Evolutionary conservation across 2,329 filamentous ascomycete genomes (phyloP).

Genomic region (Stagonosporopsis cucurbitacearum): DNA sequence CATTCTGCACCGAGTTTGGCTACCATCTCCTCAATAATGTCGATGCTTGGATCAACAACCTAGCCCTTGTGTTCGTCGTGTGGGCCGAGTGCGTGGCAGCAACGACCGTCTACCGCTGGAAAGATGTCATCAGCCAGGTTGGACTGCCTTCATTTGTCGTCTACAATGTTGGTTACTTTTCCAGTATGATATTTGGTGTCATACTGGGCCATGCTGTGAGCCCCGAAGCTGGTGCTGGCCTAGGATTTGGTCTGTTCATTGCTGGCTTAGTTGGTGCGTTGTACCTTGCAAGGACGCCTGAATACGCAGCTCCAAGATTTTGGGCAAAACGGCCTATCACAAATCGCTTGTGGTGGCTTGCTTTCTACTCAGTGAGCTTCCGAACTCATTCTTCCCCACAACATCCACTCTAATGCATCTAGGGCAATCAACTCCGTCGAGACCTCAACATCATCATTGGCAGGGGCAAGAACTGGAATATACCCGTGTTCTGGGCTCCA

Average conservation of each 20-base stretch:
- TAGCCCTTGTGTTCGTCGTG: constrained; percentile 55
- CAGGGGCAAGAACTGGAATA: constrained; percentile 59
- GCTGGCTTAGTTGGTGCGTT: constrained; percentile 46
- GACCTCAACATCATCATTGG: constrained; percentile 55
- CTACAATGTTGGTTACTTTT: constrained; percentile 58
- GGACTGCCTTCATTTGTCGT: constrained; percentile 50
- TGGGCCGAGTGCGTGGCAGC: constrained; percentile 57
- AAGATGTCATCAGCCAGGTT: constrained; percentile 52
- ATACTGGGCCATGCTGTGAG: constrained; percentile 53
- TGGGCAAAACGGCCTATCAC: constrained; percentile 38
- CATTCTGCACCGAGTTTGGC: constrained; percentile 62
- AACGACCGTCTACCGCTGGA: constrained; percentile 59
- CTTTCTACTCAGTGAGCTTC: constrained; percentile 59
- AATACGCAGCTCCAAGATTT: constrained; percentile 48
- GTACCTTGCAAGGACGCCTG: constrained; percentile 51
- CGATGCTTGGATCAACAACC: constrained; percentile 61
- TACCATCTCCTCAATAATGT: constrained; percentile 59
- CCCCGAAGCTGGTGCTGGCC: constrained; percentile 52
- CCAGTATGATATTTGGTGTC: constrained; percentile 57
- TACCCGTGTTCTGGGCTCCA: constrained; percentile 56
- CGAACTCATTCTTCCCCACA: not conserved
- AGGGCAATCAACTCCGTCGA: constrained; percentile 62
- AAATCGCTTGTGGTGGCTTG: constrained; percentile 52
- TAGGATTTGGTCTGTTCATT: constrained; percentile 59
- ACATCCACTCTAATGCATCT: not conserved